These are phyloP conservation scores for Solanum lycopersicoides DNA, from an alignment of 257 asterid genomes.

Conservation along the genomic window DNA sequence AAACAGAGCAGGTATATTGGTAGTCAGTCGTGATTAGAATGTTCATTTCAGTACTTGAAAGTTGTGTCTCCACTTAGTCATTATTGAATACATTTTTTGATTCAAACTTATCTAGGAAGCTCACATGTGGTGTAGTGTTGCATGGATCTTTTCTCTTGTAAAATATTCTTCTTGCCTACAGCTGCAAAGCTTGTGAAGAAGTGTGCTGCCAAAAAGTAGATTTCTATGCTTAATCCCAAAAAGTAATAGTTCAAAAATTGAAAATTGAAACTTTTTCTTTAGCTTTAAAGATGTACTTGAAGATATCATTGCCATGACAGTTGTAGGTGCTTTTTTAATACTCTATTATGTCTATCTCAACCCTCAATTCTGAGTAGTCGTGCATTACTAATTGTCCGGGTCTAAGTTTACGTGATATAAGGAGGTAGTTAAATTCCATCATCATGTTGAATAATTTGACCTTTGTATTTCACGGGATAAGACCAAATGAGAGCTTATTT, in stretches of 20 bases:
- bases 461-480: neutral
- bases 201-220: neutral
- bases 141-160: neutral
- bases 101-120: neutral
- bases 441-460: neutral
- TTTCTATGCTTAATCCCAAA: neutral
- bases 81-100: neutral
- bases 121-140: neutral
- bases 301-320: neutral
- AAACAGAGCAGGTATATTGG: slow-evolving; percentile 83
- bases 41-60: neutral
- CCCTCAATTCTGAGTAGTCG: neutral
- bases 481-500: neutral
- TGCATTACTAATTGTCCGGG: neutral
- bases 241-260: neutral
- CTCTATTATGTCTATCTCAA: neutral
- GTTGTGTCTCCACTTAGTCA: neutral
- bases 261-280: neutral
- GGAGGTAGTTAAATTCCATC: neutral
- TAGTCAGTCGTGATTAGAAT: neutral
- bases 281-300: neutral
- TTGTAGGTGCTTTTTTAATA: neutral
- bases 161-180: neutral
- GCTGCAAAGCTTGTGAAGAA: neutral
- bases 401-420: neutral